A percentile compares a stretch with the other conserved stretches of the same genome.
Conservation (phyloP, 2,329 filamentous ascomycete species). For the Paecilomyces sp. region DNA sequence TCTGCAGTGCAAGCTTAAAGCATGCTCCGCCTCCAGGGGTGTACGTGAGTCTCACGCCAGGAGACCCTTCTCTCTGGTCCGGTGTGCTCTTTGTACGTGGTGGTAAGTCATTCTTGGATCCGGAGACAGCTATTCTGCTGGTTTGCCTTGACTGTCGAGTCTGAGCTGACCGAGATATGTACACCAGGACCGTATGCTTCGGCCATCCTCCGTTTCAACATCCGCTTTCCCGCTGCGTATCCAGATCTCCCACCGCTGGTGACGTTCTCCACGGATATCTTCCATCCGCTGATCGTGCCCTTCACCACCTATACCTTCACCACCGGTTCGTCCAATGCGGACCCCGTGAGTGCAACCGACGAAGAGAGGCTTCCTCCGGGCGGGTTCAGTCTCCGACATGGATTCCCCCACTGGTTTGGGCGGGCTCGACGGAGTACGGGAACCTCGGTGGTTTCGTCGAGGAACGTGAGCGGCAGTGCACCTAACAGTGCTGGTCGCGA, state of each 20-base stretch:
- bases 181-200: slow-evolving; percentile 74
- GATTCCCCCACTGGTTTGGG: slow-evolving; percentile 87
- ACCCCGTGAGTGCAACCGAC: slow-evolving; percentile 75
- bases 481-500: slow-evolving; percentile 2
- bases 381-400: slow-evolving; percentile 82
- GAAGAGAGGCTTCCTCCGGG: slow-evolving; percentile 78
- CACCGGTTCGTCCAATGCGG: slow-evolving; percentile 65
- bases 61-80: slow-evolving; percentile 75
- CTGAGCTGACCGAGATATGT: slow-evolving; percentile 8
- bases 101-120: slow-evolving; percentile 48
- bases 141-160: neutral
- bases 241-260: slow-evolving; percentile 74
- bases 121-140: slow-evolving; percentile 1
- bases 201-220: slow-evolving; percentile 81
- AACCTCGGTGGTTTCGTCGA: slow-evolving; percentile 28
- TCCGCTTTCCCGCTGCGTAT: slow-evolving; percentile 77
- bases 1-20: slow-evolving; percentile 65
- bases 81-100: slow-evolving; percentile 87
- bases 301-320: slow-evolving; percentile 93
- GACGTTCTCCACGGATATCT: slow-evolving; percentile 86
- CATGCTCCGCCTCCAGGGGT: slow-evolving; percentile 78
- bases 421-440: slow-evolving; percentile 41
- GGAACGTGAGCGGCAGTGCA: slow-evolving; percentile 38
- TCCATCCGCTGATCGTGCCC: slow-evolving; percentile 87
- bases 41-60: slow-evolving; percentile 76